These are phyloP conservation scores for Aspergillus pseudoterreus DNA, from an alignment of 2,329 filamentous ascomycete genomes.

Conservation along the genomic window DNA sequence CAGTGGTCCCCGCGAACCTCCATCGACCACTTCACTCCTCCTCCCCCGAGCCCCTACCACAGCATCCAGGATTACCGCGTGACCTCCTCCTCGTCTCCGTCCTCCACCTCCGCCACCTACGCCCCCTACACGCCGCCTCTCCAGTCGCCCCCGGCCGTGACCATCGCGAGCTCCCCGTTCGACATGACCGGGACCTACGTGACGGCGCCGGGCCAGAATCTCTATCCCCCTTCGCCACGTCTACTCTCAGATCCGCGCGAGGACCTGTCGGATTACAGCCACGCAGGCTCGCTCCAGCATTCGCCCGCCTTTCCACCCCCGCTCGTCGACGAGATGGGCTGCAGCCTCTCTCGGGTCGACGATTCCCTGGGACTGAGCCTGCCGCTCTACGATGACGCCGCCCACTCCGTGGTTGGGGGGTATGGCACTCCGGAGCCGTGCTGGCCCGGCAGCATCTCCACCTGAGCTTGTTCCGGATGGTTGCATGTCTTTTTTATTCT, in stretches of 20 bases:
- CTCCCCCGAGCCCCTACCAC: conserved; percentile 33
- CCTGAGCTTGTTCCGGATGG: conserved; percentile 1
- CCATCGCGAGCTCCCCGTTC: conserved; percentile 36
- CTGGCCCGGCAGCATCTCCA: conserved; percentile 32
- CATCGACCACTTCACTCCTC: conserved; percentile 35
- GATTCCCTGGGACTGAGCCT: conserved; percentile 24
- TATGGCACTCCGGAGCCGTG: conserved; percentile 33
- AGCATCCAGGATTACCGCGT: conserved; percentile 28
- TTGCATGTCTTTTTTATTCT: neutral
- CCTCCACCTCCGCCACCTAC: conserved; percentile 35
- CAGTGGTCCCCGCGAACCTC: conserved; percentile 52
- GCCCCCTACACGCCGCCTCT: conserved; percentile 40
- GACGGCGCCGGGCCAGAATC: conserved; percentile 30
- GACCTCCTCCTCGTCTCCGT: conserved; percentile 35
- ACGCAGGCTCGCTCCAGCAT: conserved; percentile 28
- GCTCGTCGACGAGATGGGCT: conserved; percentile 32
- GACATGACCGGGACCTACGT: conserved; percentile 30
- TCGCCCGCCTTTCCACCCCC: conserved; percentile 37
- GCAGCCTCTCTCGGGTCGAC: conserved; percentile 27
- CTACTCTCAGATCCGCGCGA: conserved; percentile 34
- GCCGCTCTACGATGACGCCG: conserved; percentile 30
- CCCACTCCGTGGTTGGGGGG: conserved; percentile 30
- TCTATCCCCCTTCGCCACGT: conserved; percentile 35
- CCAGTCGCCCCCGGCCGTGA: conserved; percentile 37
- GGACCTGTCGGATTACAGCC: conserved; percentile 27